Conservation (phyloP, 2,329 filamentous ascomycete species). For the Fragosphaeria purpurea region DNA sequence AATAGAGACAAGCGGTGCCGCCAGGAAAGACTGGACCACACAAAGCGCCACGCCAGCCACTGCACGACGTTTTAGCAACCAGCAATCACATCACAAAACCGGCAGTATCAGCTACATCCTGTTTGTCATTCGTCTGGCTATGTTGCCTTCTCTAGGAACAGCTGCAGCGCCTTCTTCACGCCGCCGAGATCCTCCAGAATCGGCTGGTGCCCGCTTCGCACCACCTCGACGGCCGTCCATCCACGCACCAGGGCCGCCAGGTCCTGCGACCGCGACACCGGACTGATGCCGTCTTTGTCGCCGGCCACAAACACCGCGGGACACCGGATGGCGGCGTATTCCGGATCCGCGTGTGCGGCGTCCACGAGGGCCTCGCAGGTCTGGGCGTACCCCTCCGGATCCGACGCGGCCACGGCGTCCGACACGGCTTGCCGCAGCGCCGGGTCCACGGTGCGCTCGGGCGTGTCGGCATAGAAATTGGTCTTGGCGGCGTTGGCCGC, state of each 20-base stretch:
- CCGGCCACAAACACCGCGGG: conserved; percentile 21
- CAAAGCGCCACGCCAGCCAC: too few species aligned
- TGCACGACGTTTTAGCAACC: too few species aligned
- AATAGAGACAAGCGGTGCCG: too few species aligned
- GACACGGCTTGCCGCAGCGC: conserved; percentile 15
- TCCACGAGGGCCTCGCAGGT: conserved; percentile 22
- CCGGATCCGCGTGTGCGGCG: conserved; percentile 20
- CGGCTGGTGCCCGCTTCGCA: conserved; percentile 11
- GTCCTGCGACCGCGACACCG: conserved; percentile 17
- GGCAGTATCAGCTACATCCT: too few species aligned
- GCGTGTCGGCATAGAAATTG: conserved; percentile 19
- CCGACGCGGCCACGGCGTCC: conserved; percentile 20
- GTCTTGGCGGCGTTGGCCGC: conserved; percentile 18
- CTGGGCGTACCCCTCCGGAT: conserved; percentile 22
- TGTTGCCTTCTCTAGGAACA: background rate
- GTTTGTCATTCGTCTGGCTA: too few species aligned
- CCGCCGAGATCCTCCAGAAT: conserved; percentile 9
- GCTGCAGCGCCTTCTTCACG: background rate
- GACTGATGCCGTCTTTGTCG: conserved; percentile 22
- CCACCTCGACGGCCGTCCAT: conserved; percentile 17
- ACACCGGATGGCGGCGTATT: conserved; percentile 21
- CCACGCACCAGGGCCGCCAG: conserved; percentile 19
- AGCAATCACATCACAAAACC: too few species aligned
- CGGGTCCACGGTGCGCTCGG: conserved; percentile 9
- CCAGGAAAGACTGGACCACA: too few species aligned